Conservation (phyloP, 1,284 basidiomycete species). For the Schizophyllum commune region DNA sequence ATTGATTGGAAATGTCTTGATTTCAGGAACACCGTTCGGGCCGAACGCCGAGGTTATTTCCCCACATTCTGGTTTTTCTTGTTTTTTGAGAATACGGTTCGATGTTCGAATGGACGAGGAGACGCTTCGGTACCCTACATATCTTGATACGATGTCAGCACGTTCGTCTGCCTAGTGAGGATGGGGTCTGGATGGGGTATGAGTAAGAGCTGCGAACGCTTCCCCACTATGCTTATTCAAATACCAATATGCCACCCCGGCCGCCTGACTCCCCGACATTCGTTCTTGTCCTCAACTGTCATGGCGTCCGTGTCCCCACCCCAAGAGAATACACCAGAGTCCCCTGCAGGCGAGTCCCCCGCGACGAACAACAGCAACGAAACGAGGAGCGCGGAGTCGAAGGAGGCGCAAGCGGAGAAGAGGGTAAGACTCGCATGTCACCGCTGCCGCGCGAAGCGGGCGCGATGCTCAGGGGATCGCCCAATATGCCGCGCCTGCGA, state of each 20-base stretch:
- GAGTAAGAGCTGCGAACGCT: too few species aligned
- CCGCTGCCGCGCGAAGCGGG: conserved; percentile 27
- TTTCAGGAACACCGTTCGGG: background rate
- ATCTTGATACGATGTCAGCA: too few species aligned
- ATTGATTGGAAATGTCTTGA: background rate
- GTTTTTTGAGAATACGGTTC: too few species aligned
- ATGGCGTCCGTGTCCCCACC: background rate
- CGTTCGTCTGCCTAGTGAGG: too few species aligned
- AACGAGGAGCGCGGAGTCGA: background rate
- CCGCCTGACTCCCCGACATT: background rate
- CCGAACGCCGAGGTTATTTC: background rate
- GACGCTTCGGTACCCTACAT: too few species aligned
- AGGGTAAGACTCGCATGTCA: conserved; percentile 12
- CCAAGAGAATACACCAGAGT: background rate
- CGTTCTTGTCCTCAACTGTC: background rate
- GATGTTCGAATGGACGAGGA: too few species aligned
- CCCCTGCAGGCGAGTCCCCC: background rate
- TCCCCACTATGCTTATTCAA: too few species aligned
- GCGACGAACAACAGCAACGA: background rate
- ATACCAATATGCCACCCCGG: background rate
- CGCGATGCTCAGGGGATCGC: conserved; percentile 27
- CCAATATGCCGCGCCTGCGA: conserved; percentile 25
- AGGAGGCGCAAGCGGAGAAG: background rate
- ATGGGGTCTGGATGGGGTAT: too few species aligned
- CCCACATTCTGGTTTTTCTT: too few species aligned